phyloP scores from a whole-genome alignment of 495 filamentous ascomycete species.

The Oidiodendron maius region DNA sequence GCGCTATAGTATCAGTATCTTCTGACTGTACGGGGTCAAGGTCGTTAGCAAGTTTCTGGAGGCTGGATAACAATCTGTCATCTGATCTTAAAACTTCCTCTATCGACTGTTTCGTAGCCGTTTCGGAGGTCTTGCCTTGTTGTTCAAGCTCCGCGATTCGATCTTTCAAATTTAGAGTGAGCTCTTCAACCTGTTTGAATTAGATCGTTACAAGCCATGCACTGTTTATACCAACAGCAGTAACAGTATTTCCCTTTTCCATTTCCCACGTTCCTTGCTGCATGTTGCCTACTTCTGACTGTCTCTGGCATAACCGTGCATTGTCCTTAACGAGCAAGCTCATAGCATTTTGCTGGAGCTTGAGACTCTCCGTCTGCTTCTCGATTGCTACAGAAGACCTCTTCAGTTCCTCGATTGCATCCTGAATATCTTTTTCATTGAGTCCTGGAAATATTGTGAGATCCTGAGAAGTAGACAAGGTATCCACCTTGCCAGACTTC shows the following conservation, averaged over 20 bases:
- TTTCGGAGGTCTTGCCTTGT: conserved; percentile 21
- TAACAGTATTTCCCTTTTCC: conserved; percentile 25
- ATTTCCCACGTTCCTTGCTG: conserved; percentile 27
- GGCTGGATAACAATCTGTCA: conserved; percentile 39
- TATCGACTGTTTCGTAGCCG: conserved; percentile 27
- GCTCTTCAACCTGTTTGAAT: conserved; percentile 29
- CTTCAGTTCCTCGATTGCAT: conserved; percentile 38
- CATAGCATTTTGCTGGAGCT: conserved; percentile 37
- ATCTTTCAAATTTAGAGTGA: conserved; percentile 31
- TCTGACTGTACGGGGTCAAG: conserved; percentile 33
- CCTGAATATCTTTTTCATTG: conserved; percentile 33
- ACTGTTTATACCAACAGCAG: conserved; percentile 19
- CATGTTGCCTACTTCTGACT: conserved; percentile 22
- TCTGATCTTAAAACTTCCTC: conserved; percentile 34
- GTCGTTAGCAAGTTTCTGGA: conserved; percentile 43
- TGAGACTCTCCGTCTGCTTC: conserved; percentile 36
- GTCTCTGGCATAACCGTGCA: conserved; percentile 21
- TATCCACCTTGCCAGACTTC: conserved; percentile 29
- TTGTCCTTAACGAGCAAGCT: conserved; percentile 27
- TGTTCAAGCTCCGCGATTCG: conserved; percentile 35
- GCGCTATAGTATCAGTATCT: conserved; percentile 28
- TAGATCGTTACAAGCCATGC: not conserved
- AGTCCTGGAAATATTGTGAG: conserved; percentile 27
- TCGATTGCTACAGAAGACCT: conserved; percentile 39
- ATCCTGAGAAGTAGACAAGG: conserved; percentile 27